phyloP scores from a whole-genome alignment of 225 moss, liverwort and hornwort species.

The Neckera pumila region DNA sequence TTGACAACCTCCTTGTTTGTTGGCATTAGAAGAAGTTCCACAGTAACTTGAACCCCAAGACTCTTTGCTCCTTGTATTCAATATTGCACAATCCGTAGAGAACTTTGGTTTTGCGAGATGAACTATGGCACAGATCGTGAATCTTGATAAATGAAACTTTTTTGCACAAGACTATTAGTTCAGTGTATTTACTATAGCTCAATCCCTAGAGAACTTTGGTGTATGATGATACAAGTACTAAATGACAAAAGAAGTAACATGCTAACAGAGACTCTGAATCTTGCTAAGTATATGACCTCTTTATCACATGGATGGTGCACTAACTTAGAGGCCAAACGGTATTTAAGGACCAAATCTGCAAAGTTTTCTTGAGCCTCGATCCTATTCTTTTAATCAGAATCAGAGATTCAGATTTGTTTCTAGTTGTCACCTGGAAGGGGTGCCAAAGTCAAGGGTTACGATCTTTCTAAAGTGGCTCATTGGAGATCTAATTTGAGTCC shows the following conservation, averaged over 20 bases:
- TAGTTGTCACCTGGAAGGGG: neutral
- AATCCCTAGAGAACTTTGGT: neutral
- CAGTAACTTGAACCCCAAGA: too few species aligned
- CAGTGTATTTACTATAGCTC: neutral
- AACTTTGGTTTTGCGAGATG: neutral
- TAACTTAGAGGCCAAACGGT: too few species aligned
- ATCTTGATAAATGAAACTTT: neutral
- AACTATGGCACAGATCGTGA: neutral
- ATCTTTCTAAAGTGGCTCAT: neutral
- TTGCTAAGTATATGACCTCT: neutral
- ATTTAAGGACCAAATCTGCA: neutral
- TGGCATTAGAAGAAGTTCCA: neutral
- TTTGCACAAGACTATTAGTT: neutral
- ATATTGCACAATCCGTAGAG: neutral
- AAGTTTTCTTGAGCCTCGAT: neutral
- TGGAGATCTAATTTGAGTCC: neutral
- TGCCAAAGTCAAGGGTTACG: neutral
- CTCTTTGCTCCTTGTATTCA: neutral
- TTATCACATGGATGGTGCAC: neutral
- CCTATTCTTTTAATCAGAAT: neutral
- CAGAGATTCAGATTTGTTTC: neutral
- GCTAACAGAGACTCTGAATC: neutral
- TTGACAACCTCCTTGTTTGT: neutral
- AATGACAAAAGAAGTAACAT: too few species aligned
- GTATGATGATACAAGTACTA: neutral